Base-by-base conservation (phyloP, 768 basidiomycete genomes). In the Pholiota molesta region DNA sequence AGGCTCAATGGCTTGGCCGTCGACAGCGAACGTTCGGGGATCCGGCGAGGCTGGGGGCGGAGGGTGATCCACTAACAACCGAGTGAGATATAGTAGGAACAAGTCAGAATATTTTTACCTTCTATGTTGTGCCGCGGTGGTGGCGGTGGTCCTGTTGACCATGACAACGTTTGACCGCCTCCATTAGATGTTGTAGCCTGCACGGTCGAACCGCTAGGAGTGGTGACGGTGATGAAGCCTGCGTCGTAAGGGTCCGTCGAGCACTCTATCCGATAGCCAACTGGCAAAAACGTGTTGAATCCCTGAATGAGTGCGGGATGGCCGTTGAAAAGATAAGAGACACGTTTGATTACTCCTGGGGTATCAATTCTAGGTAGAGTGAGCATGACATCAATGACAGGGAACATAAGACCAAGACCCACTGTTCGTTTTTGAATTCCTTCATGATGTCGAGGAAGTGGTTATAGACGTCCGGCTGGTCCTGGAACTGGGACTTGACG, bases 361-460 rank as follows among this genome's bases (percentile, higher is more conserved):
- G 97, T 99, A 75, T 98, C 96, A 73, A 99, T 98, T 39, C 96
- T 97, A 35, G 16, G 11, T 59, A 31, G 57, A 64, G 60, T 40
- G 16, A 56, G n/a, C 19, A 42, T 33, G 19, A 35, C 40, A 10
- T 10, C 7, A 52, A 33, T 57, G 19, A 28, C 51, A 47, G 58
- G 62, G 16, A 55, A 39, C 28, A 55, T 13, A 10, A 31, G 23
- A 84, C 90, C 70, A 10, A 31, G 23, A 84, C 90, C 70, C 69
- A 92, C 92, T 81, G 78, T 72, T 97, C 94, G 68, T 93, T 93
- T 79, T 99, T 99, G 78, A 99, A 99, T 75, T 99, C 95, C 79
- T 98, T 98, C 97, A 97, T 97, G 71, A 97, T 96, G 73, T 97
- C 94, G 74, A 96, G 77, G 69, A 95, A 95, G 65, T 90, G 85